These are phyloP conservation scores for Fusarium caatingaense DNA, from an alignment of 2,329 filamentous ascomycete genomes.

Conservation along the genomic window DNA sequence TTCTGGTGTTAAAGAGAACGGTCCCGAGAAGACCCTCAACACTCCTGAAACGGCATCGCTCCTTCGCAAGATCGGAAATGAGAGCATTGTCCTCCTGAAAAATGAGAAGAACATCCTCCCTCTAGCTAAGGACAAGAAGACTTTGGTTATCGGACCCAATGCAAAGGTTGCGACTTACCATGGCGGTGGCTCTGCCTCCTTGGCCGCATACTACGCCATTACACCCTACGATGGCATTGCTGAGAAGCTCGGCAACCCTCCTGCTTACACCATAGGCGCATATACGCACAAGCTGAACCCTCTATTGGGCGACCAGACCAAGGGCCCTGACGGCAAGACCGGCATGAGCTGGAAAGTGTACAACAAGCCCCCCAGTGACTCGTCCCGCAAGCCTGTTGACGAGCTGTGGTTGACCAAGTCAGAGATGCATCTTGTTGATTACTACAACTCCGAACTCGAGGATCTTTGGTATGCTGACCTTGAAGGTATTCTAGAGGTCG, in stretches of 20 bases:
- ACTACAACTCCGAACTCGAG: conserved; percentile 64
- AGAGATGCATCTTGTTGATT: conserved; percentile 63
- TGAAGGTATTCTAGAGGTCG: conserved; percentile 69
- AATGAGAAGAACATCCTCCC: conserved; percentile 75
- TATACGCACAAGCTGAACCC: conserved; percentile 75
- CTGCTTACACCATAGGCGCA: conserved; percentile 68
- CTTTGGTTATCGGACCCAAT: conserved; percentile 68
- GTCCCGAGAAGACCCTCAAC: conserved; percentile 65
- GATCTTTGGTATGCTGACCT: conserved; percentile 70
- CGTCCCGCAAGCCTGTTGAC: conserved; percentile 63
- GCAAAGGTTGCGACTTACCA: conserved; percentile 68
- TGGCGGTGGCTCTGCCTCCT: conserved; percentile 73
- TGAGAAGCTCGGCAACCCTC: conserved; percentile 58
- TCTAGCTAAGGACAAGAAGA: conserved; percentile 70
- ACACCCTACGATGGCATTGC: conserved; percentile 79
- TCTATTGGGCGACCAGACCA: conserved; percentile 64
- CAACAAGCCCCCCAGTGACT: conserved; percentile 64
- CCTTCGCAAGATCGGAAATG: conserved; percentile 72
- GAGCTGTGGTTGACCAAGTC: conserved; percentile 61
- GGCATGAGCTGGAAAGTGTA: conserved; percentile 73
- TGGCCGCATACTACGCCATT: conserved; percentile 73
- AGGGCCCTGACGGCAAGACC: conserved; percentile 61
- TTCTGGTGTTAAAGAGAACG: conserved; percentile 65
- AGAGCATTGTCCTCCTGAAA: conserved; percentile 79
- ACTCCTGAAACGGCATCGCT: conserved; percentile 72